These are phyloP conservation scores for Harringtonia lauricola DNA, from an alignment of 2,329 filamentous ascomycete genomes.

Conservation along the genomic window DNA sequence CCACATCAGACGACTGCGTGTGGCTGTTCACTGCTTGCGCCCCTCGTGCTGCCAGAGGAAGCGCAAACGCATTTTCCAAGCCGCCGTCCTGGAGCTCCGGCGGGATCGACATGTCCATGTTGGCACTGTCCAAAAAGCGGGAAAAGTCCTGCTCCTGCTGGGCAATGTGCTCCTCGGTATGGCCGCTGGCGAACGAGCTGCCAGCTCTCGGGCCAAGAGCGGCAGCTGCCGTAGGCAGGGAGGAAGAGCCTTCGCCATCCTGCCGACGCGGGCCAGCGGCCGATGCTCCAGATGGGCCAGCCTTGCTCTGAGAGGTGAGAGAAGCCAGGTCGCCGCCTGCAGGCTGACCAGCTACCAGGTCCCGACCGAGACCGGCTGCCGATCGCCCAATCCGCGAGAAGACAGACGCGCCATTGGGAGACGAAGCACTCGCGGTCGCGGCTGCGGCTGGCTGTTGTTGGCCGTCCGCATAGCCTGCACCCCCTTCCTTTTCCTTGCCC, in stretches of 20 bases:
- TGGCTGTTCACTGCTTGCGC: no score
- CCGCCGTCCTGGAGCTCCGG: neutral
- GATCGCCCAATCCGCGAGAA: constrained; percentile 18
- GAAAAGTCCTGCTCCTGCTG: constrained; percentile 24
- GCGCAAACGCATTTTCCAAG: neutral
- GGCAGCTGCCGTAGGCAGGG: neutral
- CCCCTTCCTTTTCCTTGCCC: constrained; percentile 2
- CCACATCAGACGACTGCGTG: constrained; percentile 14
- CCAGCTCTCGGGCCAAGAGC: no score
- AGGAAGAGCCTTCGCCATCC: neutral
- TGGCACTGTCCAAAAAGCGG: constrained; percentile 20
- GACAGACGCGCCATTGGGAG: neutral
- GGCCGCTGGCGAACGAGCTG: constrained; percentile 3
- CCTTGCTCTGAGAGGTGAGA: constrained; percentile 11
- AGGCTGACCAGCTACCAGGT: constrained; percentile 13
- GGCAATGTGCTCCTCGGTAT: constrained; percentile 17
- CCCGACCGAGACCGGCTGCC: constrained; percentile 15
- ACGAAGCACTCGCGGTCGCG: neutral
- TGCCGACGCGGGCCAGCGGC: neutral
- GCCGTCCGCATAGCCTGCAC: no score
- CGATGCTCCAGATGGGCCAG: constrained; percentile 7
- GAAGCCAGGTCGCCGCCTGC: constrained; percentile 9
- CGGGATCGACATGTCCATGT: constrained; percentile 5
- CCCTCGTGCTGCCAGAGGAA: neutral
- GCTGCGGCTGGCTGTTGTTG: neutral